Base-by-base conservation (phyloP, 2,329 filamentous ascomycete genomes). In the Pseudogymnoascus verrucosus region DNA sequence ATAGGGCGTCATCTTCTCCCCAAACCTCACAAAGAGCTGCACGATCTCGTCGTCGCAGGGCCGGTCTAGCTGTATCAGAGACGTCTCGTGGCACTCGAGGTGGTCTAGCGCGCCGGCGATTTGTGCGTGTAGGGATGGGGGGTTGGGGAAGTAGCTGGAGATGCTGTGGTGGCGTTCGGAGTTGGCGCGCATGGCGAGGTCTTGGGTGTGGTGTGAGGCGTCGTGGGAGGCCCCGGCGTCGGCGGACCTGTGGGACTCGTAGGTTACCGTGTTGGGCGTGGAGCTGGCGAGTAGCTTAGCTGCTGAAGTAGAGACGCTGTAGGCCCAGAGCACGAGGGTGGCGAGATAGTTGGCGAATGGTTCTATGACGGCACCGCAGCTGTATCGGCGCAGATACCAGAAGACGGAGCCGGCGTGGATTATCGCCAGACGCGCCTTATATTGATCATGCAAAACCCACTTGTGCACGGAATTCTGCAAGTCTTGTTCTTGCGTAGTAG, bases 341-440 rank as follows among this genome's bases (percentile, higher is more conserved):
- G 77, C 73, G 5, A 78, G 69, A 40, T 74, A 76, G 3, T 77
- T 71, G 1, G 75, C 73, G 23, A 70, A 70, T 0, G 77, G 75
- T 42, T 79, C 77, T 60, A 77, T 71, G 28, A 79, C 77, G 8
- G 72, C 74, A 51, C 74, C 72, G 2, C 71, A 70, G n/a, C 74
- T 76, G 64, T 79, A 80, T 8, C 78, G 72, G 0, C 79, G 73
- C 0, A 81, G 68, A 64, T 81, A 78, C 78, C 79, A 80, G 64
- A 78, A 77, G 1, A 79, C 65, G 3, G 74, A 73, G 3, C 78
- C 79, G 23, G 77, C 77, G 62, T 81, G 79, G 3, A 81, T 69
- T 1, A 76, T 70, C 11, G 77, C 74, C 0, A 81, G 72, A 5
- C 79, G 72, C 7, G 79, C 78, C 69, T 81, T 81, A 64, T 74